Percentiles rank a stretch among this genome's conserved stretches.
Conservation (phyloP, 352 stramenopile species). For the Phytopythium helicoides region DNA sequence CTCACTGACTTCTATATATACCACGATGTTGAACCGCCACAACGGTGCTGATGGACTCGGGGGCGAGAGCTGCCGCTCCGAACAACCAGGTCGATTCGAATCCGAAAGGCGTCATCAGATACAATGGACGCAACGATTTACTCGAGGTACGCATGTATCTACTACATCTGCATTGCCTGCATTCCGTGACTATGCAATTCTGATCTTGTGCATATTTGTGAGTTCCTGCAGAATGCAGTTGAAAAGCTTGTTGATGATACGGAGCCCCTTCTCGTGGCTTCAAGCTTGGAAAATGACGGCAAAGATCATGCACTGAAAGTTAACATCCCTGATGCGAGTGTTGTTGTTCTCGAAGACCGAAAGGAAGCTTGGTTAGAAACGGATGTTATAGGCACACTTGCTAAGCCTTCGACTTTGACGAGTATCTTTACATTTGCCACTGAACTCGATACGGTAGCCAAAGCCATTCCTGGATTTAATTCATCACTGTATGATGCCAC, state of each 20-base stretch:
- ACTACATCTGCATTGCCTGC: no score
- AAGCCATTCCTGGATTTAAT: neutral
- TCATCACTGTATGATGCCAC: constrained; percentile 10
- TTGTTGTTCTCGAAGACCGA: neutral
- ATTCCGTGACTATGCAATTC: no score
- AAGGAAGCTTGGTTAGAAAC: constrained; percentile 50
- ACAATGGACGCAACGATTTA: no score
- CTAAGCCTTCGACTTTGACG: constrained; percentile 10
- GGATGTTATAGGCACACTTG: neutral
- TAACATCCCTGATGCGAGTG: neutral
- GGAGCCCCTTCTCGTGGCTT: constrained; percentile 11
- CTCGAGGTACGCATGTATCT: no score
- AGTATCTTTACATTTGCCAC: constrained; percentile 57
- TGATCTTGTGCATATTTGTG: neutral
- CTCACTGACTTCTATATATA: no score
- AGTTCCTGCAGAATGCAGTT: constrained; percentile 6
- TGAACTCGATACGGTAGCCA: neutral
- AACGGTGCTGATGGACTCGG: no score
- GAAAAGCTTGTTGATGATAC: constrained; percentile 30
- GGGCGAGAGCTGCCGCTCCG: no score
- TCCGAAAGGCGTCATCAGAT: no score
- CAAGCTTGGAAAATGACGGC: neutral
- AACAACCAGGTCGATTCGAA: no score
- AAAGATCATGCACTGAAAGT: neutral
- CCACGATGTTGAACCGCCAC: no score